Base-by-base conservation (phyloP, 2,329 filamentous ascomycete species). In the Triangularia setosa region DNA sequence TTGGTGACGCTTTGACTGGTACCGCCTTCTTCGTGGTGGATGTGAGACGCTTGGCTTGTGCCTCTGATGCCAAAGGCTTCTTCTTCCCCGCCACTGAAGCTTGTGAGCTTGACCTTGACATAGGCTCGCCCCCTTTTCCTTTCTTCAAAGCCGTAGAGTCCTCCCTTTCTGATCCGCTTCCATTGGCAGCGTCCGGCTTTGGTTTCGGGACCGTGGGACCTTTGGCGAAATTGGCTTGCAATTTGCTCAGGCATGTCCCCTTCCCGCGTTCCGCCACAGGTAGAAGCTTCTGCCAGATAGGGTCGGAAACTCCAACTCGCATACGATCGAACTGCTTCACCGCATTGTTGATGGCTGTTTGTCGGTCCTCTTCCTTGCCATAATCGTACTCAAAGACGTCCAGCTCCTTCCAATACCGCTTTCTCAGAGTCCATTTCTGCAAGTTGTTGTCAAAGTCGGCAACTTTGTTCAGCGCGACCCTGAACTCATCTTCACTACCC, bases 301-400 rank as follows among this genome's bases (percentile, higher is more conserved):
- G 80, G 64, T 88, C 85, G 0, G 80, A 80, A 1, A 81, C 76
- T 6, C 81, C 83, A 28, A 89, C 68, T 40, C 87, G 79, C 73
- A 84, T 80, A 72, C 83, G 84, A 73, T 89, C 87, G 67, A 83
- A 89, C 61, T 82, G 77, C 65, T 79, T 81, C 64, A 87, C 80
- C 14, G 87, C 86, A 69, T 87, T 82, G 75, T 90, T 80, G 72
- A 89, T 83, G 67, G 84, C 82, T 70, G 81, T 76, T 72, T 91
- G 79, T 28, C 87, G 83, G 65, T 86, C 81, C 30, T 83, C 80
- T 18, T 80, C 75, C 40, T 74, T 78, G 54, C 79, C 77, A 71
- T 89, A 89, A 27, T 83, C 77, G 72, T 87, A 87, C 64, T 80
- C 83, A 81, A 84, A 89, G 23, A 88, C 84, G 68, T 89, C 86